Evolutionary conservation across 306 rosid species (phyloP).

Genomic region (Sechiopsis laciniata): DNA sequence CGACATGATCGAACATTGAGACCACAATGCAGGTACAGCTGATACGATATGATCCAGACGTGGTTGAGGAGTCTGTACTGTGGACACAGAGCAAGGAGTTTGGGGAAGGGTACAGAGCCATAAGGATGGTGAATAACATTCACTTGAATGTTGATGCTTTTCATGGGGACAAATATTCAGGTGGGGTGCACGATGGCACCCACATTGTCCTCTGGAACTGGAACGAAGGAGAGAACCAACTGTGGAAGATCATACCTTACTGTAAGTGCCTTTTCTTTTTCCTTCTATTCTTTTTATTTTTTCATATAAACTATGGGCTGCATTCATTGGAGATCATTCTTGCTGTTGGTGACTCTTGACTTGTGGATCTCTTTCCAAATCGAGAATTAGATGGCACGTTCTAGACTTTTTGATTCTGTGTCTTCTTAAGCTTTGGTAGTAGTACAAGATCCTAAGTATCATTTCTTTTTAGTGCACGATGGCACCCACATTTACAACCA

Average conservation of each 20-base stretch:
- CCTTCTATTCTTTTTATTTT: not conserved
- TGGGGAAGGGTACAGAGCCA: slow-evolving; percentile 55
- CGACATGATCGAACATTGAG: not conserved
- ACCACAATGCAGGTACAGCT: slow-evolving; percentile 51
- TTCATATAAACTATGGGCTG: not conserved
- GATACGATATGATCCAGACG: slow-evolving; percentile 43
- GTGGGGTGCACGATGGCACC: slow-evolving; percentile 83
- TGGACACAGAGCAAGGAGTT: slow-evolving; percentile 72
- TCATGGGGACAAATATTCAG: slow-evolving; percentile 70
- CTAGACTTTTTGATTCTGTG: too few relatives aligned
- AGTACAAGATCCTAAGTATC: too few relatives aligned
- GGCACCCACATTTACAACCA: too few relatives aligned
- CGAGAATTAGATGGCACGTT: too few relatives aligned
- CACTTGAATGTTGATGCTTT: slow-evolving; percentile 68
- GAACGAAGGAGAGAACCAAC: slow-evolving; percentile 79
- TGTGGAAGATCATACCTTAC: slow-evolving; percentile 57
- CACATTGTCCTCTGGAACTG: slow-evolving; percentile 63
- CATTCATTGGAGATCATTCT: not conserved
- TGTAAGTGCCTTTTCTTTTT: slow-evolving; percentile 41
- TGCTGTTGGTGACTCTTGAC: too few relatives aligned
- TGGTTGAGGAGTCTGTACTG: slow-evolving; percentile 65
- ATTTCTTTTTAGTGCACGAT: too few relatives aligned
- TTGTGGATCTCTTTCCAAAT: too few relatives aligned
- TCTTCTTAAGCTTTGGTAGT: too few relatives aligned
- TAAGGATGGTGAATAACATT: slow-evolving; percentile 77